A percentile compares a stretch with the other conserved stretches of the same genome.
Conservation (phyloP, 1,284 basidiomycete genomes). For the Ganoderma sinense region DNA sequence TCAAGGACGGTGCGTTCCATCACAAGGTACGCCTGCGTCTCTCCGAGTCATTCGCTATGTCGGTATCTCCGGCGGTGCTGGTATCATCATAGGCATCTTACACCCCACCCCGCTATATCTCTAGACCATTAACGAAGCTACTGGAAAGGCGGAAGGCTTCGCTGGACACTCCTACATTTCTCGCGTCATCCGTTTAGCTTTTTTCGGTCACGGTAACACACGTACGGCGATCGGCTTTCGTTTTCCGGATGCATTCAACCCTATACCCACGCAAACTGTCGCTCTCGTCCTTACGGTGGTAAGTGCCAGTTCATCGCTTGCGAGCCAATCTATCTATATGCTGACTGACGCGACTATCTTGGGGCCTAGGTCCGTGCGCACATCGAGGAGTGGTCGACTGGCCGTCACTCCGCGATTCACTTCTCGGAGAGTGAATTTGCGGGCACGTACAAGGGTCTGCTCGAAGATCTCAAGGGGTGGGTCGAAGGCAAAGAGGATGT, state of each 20-base stretch:
- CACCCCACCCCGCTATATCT: neutral
- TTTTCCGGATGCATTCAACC: neutral
- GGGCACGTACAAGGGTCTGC: neutral
- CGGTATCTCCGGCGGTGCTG: too few species aligned
- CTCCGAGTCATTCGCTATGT: neutral
- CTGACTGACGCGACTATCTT: neutral
- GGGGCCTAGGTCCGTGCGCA: constrained; percentile 5
- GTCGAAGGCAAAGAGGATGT: neutral
- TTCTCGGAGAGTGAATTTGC: constrained; percentile 2
- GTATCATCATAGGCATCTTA: too few species aligned
- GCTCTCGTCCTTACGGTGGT: constrained; percentile 12
- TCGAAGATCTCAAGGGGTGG: neutral
- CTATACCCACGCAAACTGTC: neutral
- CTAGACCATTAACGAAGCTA: neutral
- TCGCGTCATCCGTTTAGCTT: neutral
- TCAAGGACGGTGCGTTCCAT: constrained; percentile 7
- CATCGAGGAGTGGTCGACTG: constrained; percentile 3
- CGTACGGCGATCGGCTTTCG: neutral
- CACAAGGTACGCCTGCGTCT: constrained; percentile 11
- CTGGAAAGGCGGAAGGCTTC: neutral
- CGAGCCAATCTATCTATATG: neutral
- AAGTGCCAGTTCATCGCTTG: neutral
- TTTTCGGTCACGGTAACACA: constrained; percentile 5
- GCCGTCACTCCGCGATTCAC: neutral
- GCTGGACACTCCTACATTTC: constrained; percentile 1